These are phyloP conservation scores for Pseudogymnoascus sp. DNA, from an alignment of 2,329 filamentous ascomycete species.

Conservation along the genomic window DNA sequence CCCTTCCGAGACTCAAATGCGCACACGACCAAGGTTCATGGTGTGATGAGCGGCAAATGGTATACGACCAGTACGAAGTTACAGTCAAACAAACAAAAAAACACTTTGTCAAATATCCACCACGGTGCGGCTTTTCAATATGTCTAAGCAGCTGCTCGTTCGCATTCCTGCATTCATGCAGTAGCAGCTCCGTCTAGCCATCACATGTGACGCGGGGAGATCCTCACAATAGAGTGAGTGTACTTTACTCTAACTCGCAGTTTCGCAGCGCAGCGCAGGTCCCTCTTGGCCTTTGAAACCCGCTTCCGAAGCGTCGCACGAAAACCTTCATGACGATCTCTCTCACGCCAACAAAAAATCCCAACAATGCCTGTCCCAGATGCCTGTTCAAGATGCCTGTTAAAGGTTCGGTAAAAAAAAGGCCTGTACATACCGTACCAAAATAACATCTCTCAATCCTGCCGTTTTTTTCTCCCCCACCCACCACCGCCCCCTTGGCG, in stretches of 20 bases:
- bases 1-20: neutral
- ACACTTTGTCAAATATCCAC: neutral
- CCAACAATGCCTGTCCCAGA: neutral
- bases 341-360: neutral
- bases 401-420: neutral
- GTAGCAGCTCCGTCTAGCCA: neutral
- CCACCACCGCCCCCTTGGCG: neutral
- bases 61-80: neutral
- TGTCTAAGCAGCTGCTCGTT: neutral
- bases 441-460: neutral
- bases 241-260: neutral
- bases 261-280: neutral
- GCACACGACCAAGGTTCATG: neutral
- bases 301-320: slow-evolving; percentile 6
- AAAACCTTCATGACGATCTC: slow-evolving; percentile 6
- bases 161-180: slow-evolving; percentile 6
- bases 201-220: neutral
- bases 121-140: neutral
- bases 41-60: neutral
- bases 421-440: neutral
- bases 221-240: neutral
- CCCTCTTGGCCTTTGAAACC: neutral
- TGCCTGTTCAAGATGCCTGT: neutral
- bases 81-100: slow-evolving; percentile 3
- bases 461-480: neutral